phyloP scores from a whole-genome alignment of 2,329 filamentous ascomycete genomes.

The Diaporthe destruens region DNA sequence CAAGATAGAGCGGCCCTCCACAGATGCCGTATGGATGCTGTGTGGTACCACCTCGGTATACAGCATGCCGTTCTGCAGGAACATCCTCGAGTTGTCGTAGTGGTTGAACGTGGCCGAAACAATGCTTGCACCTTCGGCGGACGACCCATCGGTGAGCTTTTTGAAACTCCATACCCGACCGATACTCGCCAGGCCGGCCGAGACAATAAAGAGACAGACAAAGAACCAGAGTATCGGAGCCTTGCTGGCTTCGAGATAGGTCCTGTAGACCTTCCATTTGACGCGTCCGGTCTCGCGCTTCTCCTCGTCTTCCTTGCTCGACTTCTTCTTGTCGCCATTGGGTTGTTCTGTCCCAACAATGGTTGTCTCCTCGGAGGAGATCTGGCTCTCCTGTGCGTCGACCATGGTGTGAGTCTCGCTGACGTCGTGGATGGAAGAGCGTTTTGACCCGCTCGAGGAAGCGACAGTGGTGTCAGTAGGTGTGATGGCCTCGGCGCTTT shows the following conservation, averaged over 20 bases:
- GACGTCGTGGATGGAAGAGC: conserved; percentile 38
- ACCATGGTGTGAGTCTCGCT: conserved; percentile 40
- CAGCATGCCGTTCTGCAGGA: conserved; percentile 36
- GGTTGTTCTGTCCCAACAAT: conserved; percentile 36
- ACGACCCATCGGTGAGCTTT: conserved; percentile 49
- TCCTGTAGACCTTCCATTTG: conserved; percentile 51
- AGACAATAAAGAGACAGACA: conserved; percentile 45
- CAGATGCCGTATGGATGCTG: conserved; percentile 12
- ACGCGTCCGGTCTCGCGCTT: conserved; percentile 50
- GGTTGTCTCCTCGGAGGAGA: conserved; percentile 38
- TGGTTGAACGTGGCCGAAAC: conserved; percentile 37
- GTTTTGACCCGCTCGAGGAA: conserved; percentile 32
- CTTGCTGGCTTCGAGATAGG: conserved; percentile 50
- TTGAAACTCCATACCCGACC: conserved; percentile 52
- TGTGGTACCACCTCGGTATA: conserved; percentile 38
- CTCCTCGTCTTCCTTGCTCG: conserved; percentile 46
- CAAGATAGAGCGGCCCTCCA: conserved; percentile 40
- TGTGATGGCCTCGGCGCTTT: conserved; percentile 44
- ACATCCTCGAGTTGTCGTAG: conserved; percentile 33
- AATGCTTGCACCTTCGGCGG: conserved; percentile 39
- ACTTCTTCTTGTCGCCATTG: conserved; percentile 38
- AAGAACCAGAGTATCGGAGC: conserved; percentile 48
- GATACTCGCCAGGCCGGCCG: conserved; percentile 45
- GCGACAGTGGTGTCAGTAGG: conserved; percentile 25
- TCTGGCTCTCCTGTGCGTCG: conserved; percentile 36